Base-by-base conservation (phyloP, 2,329 filamentous ascomycete species). In the Aspergillus awamori region DNA sequence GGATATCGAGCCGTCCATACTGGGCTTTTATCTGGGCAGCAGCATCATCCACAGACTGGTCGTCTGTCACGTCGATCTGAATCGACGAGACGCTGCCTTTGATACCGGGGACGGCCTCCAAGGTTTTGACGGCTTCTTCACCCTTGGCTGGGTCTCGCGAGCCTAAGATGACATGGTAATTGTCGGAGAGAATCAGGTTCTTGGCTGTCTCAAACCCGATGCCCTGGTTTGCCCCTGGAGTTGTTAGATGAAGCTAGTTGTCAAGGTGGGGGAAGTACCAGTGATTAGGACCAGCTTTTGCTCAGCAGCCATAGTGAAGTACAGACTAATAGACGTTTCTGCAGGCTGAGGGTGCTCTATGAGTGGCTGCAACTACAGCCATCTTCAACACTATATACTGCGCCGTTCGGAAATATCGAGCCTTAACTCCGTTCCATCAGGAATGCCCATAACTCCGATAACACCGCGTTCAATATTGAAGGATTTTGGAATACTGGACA, bases 1-100 rank as follows among this genome's bases (percentile, higher is more conserved):
- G 56, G 47, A 70, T 61, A 53, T 71, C 65, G 2, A 71, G 59
- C 2, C 65, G 63, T 45, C 65, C 86, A 66, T 86, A 85, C 63
- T 84, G 84, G 57, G 78, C 73, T 5, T 83, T 82, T 22, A 83
- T 80, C 59, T 81, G 81, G 64, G 87, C 85, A 8, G 82, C 82
- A 36, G 82, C 80, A 33, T 85, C 79, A 67, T 87, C 81, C 60
- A 80, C 63, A 7, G 66, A 83, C 62, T 76, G 77, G 65, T 80
- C 80, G 3, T 80, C 81, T 5, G 83, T 79, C n/a, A 83, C 82
- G 13, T 82, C 82, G 15, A 84, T 76, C 6, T 72, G 66, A n/a
- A 69, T 20, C 7, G 47, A 36, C 5, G 64, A 59, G 1, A 60
- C 57, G 2, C 53, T 51, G 48, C 59, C 57, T 38, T 62, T 62